phyloP scores from a whole-genome alignment of 768 basidiomycete species.

The Cystofilobasidium macerans region DNA sequence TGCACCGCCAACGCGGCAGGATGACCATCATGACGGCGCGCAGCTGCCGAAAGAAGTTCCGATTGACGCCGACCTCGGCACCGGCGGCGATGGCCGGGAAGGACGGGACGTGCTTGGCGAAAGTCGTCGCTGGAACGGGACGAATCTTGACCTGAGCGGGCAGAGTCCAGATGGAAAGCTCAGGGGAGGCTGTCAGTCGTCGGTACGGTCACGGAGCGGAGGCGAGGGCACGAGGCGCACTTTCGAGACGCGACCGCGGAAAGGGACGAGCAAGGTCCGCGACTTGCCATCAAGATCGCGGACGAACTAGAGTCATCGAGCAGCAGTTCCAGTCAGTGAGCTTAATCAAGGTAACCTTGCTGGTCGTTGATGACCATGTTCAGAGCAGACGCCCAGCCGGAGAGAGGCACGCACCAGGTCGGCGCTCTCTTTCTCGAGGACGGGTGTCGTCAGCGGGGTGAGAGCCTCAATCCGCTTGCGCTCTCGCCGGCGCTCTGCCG shows the following conservation, averaged over 20 bases:
- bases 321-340: neutral
- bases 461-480: conserved; percentile 36
- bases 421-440: conserved; percentile 38
- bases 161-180: neutral
- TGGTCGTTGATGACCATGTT: no score
- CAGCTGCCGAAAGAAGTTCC: conserved; percentile 60
- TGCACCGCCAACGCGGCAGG: conserved; percentile 47
- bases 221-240: conserved; percentile 40
- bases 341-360: neutral
- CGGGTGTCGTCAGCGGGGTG: conserved; percentile 37
- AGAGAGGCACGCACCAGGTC: conserved; percentile 33
- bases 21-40: conserved; percentile 62
- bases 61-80: conserved; percentile 53
- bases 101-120: conserved; percentile 47
- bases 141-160: conserved; percentile 41
- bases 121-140: conserved; percentile 46
- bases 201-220: neutral
- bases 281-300: conserved; percentile 48
- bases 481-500: conserved; percentile 28
- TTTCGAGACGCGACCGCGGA: conserved; percentile 53
- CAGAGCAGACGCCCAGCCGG: neutral
- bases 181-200: neutral
- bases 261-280: conserved; percentile 57
- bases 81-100: conserved; percentile 52
- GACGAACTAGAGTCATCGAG: conserved; percentile 43